Evolutionary conservation across 1,284 basidiomycete genomes (phyloP).

Genomic region (Porogramme epimiltina): DNA sequence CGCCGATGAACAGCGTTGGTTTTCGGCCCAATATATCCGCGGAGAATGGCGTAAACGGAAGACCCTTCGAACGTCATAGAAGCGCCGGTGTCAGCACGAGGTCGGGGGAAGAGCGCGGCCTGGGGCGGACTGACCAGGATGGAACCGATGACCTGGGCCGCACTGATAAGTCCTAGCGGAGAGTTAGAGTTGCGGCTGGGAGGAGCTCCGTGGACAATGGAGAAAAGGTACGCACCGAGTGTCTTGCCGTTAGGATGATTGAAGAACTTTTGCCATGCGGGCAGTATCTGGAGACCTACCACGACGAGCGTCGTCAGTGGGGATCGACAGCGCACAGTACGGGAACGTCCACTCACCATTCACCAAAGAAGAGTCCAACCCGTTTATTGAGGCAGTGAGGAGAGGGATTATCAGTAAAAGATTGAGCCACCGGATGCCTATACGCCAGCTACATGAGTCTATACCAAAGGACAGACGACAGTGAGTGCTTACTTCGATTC

Average conservation of each 20-base stretch:
- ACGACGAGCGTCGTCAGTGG: background rate
- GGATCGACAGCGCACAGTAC: no score
- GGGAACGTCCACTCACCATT: slow-evolving; percentile 46
- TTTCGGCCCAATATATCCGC: slow-evolving; percentile 61
- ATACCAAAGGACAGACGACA: background rate
- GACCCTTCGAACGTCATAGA: slow-evolving; percentile 37
- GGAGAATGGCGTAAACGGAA: slow-evolving; percentile 60
- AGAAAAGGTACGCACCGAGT: slow-evolving; percentile 42
- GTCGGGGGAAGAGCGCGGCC: background rate
- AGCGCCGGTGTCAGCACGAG: slow-evolving; percentile 1
- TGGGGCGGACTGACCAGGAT: slow-evolving; percentile 44
- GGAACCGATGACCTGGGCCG: slow-evolving; percentile 64
- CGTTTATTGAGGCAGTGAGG: slow-evolving; percentile 61
- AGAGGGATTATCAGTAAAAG: slow-evolving; percentile 60
- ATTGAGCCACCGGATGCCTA: slow-evolving; percentile 64
- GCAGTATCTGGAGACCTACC: slow-evolving; percentile 63
- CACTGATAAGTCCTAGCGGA: slow-evolving; percentile 57
- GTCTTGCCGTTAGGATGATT: slow-evolving; percentile 50
- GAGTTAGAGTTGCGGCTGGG: background rate
- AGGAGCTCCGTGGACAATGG: no score
- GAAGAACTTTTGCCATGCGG: slow-evolving; percentile 60
- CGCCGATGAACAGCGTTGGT: slow-evolving; percentile 57
- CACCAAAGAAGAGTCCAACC: slow-evolving; percentile 62
- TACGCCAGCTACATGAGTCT: background rate
- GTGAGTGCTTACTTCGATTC: slow-evolving; percentile 50